Conservation (phyloP, 2,329 filamentous ascomycete species). For the Clarireedia sp. region DNA sequence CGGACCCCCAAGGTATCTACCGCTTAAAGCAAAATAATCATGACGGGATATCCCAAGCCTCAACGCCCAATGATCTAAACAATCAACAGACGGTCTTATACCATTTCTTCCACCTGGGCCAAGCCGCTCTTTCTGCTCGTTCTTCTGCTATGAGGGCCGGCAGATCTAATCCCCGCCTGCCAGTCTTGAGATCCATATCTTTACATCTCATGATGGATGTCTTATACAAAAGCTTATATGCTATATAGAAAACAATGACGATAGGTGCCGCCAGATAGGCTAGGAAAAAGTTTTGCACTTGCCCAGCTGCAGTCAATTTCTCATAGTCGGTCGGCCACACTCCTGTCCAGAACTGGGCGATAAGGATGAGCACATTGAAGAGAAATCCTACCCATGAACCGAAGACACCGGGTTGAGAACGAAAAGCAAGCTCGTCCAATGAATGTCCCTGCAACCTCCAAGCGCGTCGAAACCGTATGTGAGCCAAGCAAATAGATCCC, state of each 20-base stretch:
- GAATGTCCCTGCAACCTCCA: constrained; percentile 63
- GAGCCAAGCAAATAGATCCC: constrained; percentile 58
- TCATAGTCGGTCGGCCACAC: constrained; percentile 62
- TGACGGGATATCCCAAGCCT: background rate
- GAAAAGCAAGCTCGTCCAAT: constrained; percentile 74
- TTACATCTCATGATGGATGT: constrained; percentile 58
- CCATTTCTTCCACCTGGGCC: constrained; percentile 69
- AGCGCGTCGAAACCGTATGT: constrained; percentile 60
- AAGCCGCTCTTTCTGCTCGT: constrained; percentile 59
- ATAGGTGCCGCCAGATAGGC: constrained; percentile 64
- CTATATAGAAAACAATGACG: constrained; percentile 58
- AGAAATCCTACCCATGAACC: constrained; percentile 75
- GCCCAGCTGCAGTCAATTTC: constrained; percentile 34
- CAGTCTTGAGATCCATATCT: constrained; percentile 83
- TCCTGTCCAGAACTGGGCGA: constrained; percentile 84
- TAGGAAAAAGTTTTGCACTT: constrained; percentile 64
- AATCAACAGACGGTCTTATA: constrained; percentile 65
- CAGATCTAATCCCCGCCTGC: constrained; percentile 77
- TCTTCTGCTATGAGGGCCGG: constrained; percentile 73
- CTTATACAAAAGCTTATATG: constrained; percentile 67
- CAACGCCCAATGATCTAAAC: background rate
- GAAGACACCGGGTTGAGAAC: constrained; percentile 65
- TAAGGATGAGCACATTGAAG: constrained; percentile 68
- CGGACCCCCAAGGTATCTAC: background rate
- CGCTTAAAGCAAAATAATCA: background rate